phyloP scores from a whole-genome alignment of 2,329 filamentous ascomycete species.

The Ploettnerulaceae sp. region DNA sequence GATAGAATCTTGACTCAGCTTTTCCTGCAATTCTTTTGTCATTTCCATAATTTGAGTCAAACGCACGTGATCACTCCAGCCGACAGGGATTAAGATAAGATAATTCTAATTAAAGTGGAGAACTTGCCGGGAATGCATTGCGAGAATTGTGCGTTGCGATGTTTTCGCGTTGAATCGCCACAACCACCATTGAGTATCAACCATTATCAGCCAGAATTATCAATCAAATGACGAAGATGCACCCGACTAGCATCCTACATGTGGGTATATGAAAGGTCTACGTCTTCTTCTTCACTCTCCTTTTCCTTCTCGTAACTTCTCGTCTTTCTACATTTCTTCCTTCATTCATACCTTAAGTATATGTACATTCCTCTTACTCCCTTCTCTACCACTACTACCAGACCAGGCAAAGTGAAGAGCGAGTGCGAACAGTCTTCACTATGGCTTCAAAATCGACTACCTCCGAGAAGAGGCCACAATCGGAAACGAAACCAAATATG shows the following conservation, averaged over 20 bases:
- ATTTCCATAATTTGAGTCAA: neutral
- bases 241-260: neutral
- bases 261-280: neutral
- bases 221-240: neutral
- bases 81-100: neutral
- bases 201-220: conserved; percentile 2
- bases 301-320: conserved; percentile 9
- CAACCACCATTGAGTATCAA: conserved; percentile 1
- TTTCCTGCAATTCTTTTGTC: neutral
- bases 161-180: conserved; percentile 11
- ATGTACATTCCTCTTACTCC: neutral
- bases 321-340: neutral
- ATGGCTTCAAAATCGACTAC: neutral
- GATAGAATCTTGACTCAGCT: no score
- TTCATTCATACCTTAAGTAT: neutral
- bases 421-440: neutral
- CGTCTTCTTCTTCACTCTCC: neutral
- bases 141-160: conserved; percentile 15
- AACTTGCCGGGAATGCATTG: conserved; percentile 9
- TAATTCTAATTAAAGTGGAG: no score
- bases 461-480: neutral
- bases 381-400: neutral
- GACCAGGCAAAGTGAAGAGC: neutral
- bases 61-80: neutral
- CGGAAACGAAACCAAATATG: conserved; percentile 5